These are phyloP conservation scores for Tagetes erecta DNA, from an alignment of 129 eudicot genomes.

Conservation along the genomic window DNA sequence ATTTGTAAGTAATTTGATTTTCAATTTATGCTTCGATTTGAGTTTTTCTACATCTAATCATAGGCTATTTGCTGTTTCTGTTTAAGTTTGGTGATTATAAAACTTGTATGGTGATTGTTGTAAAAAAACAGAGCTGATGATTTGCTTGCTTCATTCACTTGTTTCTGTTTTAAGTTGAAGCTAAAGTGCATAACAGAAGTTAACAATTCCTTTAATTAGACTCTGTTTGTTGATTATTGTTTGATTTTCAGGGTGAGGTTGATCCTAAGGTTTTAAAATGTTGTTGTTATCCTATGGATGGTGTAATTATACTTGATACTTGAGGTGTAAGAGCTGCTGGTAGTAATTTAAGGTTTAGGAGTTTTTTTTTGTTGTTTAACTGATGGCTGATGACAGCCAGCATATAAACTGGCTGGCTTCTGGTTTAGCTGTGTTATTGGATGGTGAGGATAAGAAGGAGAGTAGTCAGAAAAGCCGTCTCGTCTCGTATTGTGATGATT, in stretches of 20 bases:
- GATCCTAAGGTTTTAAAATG: constrained; percentile 16
- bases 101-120: constrained; percentile 5
- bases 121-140: neutral
- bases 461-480: constrained; percentile 63
- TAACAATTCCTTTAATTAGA: neutral
- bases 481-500: constrained; percentile 80
- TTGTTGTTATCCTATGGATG: constrained; percentile 3
- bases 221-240: constrained; percentile 16
- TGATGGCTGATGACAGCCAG: constrained; percentile 82
- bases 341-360: constrained; percentile 3
- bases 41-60: neutral
- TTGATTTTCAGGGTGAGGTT: constrained; percentile 31
- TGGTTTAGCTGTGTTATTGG: constrained; percentile 78
- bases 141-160: neutral
- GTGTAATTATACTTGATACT: constrained; percentile 16
- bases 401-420: constrained; percentile 60
- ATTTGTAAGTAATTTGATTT: constrained; percentile 23
- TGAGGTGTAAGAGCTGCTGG: constrained; percentile 17
- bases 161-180: constrained; percentile 18
- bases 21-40: neutral
- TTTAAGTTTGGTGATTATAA: constrained; percentile 9
- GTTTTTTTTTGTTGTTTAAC: constrained; percentile 20
- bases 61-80: constrained; percentile 8
- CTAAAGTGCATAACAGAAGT: neutral
- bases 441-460: constrained; percentile 59